phyloP scores from a whole-genome alignment of 2,329 filamentous ascomycete genomes.

The Pyrenochaeta sp. region DNA sequence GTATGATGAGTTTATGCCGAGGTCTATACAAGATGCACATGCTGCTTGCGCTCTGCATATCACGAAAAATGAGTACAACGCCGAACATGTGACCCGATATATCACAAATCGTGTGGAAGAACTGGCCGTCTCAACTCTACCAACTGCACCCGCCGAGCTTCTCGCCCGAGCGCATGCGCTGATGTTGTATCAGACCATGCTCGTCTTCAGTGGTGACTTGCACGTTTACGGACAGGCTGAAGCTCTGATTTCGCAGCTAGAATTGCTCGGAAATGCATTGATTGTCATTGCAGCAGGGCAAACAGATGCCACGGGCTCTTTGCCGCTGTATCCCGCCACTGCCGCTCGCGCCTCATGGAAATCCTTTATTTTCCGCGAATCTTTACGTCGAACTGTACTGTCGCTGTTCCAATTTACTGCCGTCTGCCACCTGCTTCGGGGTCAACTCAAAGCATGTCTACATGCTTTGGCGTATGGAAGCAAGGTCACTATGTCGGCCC shows the following conservation, averaged over 20 bases:
- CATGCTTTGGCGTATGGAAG: constrained; percentile 13
- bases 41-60: constrained; percentile 64
- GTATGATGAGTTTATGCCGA: constrained; percentile 62
- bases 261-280: constrained; percentile 15
- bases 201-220: constrained; percentile 35
- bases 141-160: constrained; percentile 23
- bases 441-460: constrained; percentile 22
- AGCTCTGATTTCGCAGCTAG: constrained; percentile 22
- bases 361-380: constrained; percentile 64
- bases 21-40: constrained; percentile 62
- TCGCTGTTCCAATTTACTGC: constrained; percentile 57
- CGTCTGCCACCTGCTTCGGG: constrained; percentile 30
- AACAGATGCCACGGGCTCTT: constrained; percentile 20
- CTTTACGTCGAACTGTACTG: constrained; percentile 61
- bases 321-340: constrained; percentile 53
- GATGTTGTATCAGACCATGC: constrained; percentile 39
- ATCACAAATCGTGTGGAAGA: constrained; percentile 58
- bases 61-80: constrained; percentile 59
- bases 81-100: constrained; percentile 58
- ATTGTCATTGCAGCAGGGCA: constrained; percentile 15
- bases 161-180: constrained; percentile 40
- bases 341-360: constrained; percentile 55
- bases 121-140: constrained; percentile 44
- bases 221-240: constrained; percentile 26
- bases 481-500: constrained; percentile 34